Base-by-base conservation (phyloP, 2,329 filamentous ascomycete genomes). In the Thermochaetoides dissita region DNA sequence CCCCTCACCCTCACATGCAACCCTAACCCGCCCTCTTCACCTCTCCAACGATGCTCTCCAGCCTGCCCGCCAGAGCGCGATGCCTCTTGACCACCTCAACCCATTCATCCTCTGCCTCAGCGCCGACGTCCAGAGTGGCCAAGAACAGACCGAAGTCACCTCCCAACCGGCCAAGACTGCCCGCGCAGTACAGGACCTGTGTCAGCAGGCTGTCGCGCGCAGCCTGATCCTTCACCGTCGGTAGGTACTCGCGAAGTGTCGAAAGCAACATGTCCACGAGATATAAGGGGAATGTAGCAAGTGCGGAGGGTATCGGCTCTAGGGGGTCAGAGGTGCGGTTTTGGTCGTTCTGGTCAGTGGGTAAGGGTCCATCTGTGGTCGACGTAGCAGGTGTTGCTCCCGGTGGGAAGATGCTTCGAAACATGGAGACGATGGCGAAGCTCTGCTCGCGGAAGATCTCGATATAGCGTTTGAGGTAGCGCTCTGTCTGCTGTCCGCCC, bases 371-470 rank as follows among this genome's bases (percentile, higher is more conserved):
- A 9, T 53, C 46, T 3, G 8, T 37, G 7, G 38, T 45, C 1
- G 50, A 38, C 10, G 47, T 33, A 3, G 76, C 70, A 24, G 17
- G 17, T 24, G 17, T 5, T 24, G 17, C 5, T 24, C 17, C 17
- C 3, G 74, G 68, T 0, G 82, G 79, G 55, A 94, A 94, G 42
- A 96, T 86, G 54, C 82, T 91, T 54, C 81, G 84, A 61, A 93
- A 95, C 72, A 96, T 86, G 45, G 86, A 94, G 29, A 96, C 78
- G 46, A 96, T 94, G 36, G 81, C 84, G 59, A 98, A 98, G 57
- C 85, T 94, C 61, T 98, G 91, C 62, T 98, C 91, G 40, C 91
- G 82, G 59, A 96, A 96, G 29, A 98, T 87, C 58, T 98, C 91
- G 53, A 98, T 84, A 61, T 94, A 98, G 38, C 88, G 76, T 61